These are phyloP conservation scores for Fusarium incarnatum DNA, from an alignment of 2,329 filamentous ascomycete genomes.

Conservation along the genomic window DNA sequence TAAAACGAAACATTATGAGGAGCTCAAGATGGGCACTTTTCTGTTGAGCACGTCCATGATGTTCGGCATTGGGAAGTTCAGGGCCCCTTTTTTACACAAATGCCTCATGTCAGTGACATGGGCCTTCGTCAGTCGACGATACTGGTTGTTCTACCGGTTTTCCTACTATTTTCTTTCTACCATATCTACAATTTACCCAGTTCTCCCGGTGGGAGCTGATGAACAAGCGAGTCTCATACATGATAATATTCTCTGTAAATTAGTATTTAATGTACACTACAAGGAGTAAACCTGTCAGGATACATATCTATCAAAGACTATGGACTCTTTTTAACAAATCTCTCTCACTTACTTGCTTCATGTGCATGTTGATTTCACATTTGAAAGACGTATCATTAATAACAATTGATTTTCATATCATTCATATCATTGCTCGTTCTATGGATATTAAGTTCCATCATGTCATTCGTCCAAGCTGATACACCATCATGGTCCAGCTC, in stretches of 20 bases:
- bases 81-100: slow-evolving; percentile 4
- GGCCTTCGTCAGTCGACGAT: slow-evolving; percentile 37
- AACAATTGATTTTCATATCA: slow-evolving; percentile 22
- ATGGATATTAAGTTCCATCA: slow-evolving; percentile 41
- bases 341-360: background rate
- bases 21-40: background rate
- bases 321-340: background rate
- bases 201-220: slow-evolving; percentile 29
- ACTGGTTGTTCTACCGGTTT: slow-evolving; percentile 28
- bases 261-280: slow-evolving; percentile 34
- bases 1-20: slow-evolving; percentile 12
- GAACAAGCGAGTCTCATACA: slow-evolving; percentile 13
- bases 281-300: slow-evolving; percentile 5
- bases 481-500: slow-evolving; percentile 6
- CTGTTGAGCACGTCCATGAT: background rate
- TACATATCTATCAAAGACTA: slow-evolving; percentile 1
- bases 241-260: slow-evolving; percentile 39
- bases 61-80: background rate
- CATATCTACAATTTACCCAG: background rate
- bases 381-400: background rate
- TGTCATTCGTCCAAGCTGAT: slow-evolving; percentile 25
- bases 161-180: background rate
- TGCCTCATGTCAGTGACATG: slow-evolving; percentile 34
- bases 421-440: slow-evolving; percentile 46
- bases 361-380: background rate